Evolutionary conservation across 2,329 filamentous ascomycete species (phyloP).

Genomic region (Talaromyces sp.): DNA sequence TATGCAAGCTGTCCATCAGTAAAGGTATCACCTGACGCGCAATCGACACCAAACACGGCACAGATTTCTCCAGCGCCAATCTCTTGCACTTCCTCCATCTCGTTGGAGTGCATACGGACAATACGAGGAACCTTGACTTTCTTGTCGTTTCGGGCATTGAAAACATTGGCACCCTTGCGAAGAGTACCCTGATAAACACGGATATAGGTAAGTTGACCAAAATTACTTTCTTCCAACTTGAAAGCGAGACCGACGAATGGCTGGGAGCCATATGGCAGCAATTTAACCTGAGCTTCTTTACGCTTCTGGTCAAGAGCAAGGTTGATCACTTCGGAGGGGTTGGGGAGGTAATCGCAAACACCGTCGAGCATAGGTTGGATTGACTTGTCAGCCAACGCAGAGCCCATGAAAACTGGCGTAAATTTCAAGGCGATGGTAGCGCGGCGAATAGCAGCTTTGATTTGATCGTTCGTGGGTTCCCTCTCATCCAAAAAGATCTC

Average conservation of each 20-base stretch:
- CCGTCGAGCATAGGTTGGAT: constrained; percentile 96
- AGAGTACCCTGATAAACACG: constrained; percentile 94
- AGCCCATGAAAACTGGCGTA: constrained; percentile 93
- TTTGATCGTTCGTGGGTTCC: constrained; percentile 73
- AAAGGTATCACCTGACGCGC: constrained; percentile 96
- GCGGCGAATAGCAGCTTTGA: constrained; percentile 87
- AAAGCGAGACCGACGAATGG: constrained; percentile 96
- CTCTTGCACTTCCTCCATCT: constrained; percentile 95
- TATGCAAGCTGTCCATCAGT: constrained; percentile 90
- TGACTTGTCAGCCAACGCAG: constrained; percentile 88
- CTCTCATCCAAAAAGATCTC: constrained; percentile 89
- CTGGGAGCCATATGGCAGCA: constrained; percentile 88
- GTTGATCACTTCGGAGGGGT: constrained; percentile 86
- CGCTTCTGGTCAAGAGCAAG: constrained; percentile 79
- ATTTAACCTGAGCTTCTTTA: constrained; percentile 74
- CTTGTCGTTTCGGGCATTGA: constrained; percentile 90
- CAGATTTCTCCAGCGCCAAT: constrained; percentile 97
- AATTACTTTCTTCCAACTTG: constrained; percentile 98
- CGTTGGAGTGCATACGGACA: constrained; percentile 98
- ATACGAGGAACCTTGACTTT: constrained; percentile 96
- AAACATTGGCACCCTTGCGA: constrained; percentile 83
- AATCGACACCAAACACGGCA: constrained; percentile 96
- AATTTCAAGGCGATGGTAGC: constrained; percentile 89
- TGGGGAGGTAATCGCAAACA: constrained; percentile 92
- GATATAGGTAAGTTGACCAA: constrained; percentile 96